A percentile compares a stretch with the other conserved stretches of the same genome.
Evolutionary conservation across 495 filamentous ascomycete genomes (phyloP).

Genomic region (Amorphotheca resinae): DNA sequence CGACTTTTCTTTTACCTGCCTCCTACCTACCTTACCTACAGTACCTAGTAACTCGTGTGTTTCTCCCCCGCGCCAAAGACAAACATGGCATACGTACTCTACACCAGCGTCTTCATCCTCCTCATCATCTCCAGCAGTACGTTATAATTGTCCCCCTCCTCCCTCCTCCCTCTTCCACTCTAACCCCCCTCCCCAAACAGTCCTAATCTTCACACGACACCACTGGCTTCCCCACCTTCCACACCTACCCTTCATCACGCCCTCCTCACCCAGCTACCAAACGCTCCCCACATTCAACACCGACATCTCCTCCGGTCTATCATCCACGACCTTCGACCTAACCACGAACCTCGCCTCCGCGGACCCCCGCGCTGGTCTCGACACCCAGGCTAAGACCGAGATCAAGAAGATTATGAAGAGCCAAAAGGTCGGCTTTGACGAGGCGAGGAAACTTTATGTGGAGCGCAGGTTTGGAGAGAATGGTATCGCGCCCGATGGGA

Average conservation of each 20-base stretch:
- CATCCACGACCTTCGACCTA: slow-evolving; percentile 70
- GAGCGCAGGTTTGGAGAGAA: slow-evolving; percentile 75
- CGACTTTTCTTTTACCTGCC: no score
- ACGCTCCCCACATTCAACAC: slow-evolving; percentile 61
- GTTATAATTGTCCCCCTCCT: not conserved
- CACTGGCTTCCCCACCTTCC: slow-evolving; percentile 52
- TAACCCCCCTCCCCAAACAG: slow-evolving; percentile 26
- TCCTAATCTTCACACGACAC: slow-evolving; percentile 65
- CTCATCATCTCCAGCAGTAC: slow-evolving; percentile 50
- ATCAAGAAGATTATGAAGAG: slow-evolving; percentile 80
- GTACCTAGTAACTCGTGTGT: no score
- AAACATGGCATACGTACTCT: slow-evolving; percentile 54
- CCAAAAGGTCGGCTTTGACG: slow-evolving; percentile 68
- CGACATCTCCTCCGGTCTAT: slow-evolving; percentile 79
- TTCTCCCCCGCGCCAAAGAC: no score
- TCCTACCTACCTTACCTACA: no score
- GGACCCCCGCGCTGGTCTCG: slow-evolving; percentile 68
- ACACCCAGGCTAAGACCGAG: slow-evolving; percentile 64
- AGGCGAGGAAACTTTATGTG: slow-evolving; percentile 74
- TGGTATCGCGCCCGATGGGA: slow-evolving; percentile 76
- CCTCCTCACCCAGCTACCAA: slow-evolving; percentile 45
- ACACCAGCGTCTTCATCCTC: slow-evolving; percentile 51
- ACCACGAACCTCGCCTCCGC: slow-evolving; percentile 60
- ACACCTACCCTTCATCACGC: slow-evolving; percentile 46
- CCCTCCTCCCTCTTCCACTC: not conserved